Evolutionary conservation across 176 grass and related monocot genomes (phyloP).

Genomic region (Juncus effusus): DNA sequence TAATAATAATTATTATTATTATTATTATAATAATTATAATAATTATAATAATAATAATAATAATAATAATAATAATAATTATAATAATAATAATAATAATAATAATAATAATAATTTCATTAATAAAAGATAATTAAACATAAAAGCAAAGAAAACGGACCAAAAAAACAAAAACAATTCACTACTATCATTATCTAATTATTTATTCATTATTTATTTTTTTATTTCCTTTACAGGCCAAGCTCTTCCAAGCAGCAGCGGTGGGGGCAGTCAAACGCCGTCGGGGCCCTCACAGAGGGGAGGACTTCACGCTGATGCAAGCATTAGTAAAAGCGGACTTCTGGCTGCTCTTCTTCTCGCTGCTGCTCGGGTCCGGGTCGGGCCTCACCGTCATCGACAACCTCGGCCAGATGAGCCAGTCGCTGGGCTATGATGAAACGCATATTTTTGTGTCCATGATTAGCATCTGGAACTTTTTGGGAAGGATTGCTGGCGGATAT

Average conservation of each 20-base stretch:
- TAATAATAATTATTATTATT: too few relatives aligned
- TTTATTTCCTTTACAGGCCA: conserved; percentile 30
- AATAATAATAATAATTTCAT: too few relatives aligned
- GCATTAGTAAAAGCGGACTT: conserved; percentile 88
- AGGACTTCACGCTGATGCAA: conserved; percentile 85
- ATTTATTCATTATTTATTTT: too few relatives aligned
- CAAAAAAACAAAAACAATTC: too few relatives aligned
- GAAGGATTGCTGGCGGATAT: conserved; percentile 76
- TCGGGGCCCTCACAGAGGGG: conserved; percentile 60
- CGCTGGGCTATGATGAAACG: conserved; percentile 56
- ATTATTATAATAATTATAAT: too few relatives aligned
- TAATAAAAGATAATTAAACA: too few relatives aligned
- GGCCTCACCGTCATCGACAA: conserved; percentile 92
- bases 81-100: too few relatives aligned
- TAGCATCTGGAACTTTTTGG: conserved; percentile 96
- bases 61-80: too few relatives aligned
- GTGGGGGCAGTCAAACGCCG: conserved; percentile 66
- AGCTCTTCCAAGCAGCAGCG: conserved; percentile 70
- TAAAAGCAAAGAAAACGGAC: too few relatives aligned
- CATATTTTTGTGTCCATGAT: conserved; percentile 96
- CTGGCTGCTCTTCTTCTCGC: conserved; percentile 86
- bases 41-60: too few relatives aligned
- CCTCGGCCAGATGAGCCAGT: conserved; percentile 88
- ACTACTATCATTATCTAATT: too few relatives aligned
- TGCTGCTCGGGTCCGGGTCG: conserved; percentile 74